Evolutionary conservation across 768 basidiomycete species (phyloP).

Genomic region (Serendipita sp.): DNA sequence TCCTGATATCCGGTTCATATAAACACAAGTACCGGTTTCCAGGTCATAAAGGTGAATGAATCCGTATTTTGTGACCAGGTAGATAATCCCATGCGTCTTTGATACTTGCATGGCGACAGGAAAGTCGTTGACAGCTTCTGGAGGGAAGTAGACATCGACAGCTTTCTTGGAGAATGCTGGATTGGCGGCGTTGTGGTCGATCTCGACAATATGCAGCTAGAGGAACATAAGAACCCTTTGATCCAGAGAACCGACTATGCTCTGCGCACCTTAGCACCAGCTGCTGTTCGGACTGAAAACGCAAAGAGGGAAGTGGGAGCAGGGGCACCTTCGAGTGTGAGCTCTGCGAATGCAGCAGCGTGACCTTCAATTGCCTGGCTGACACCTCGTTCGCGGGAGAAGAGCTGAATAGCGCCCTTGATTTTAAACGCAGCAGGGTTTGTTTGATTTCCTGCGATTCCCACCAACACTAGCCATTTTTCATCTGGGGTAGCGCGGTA

Average conservation of each 20-base stretch:
- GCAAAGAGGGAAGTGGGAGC: slow-evolving; percentile 80
- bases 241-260: neutral
- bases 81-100: slow-evolving; percentile 88
- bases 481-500: slow-evolving; percentile 86
- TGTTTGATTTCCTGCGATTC: slow-evolving; percentile 80
- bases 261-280: slow-evolving; percentile 76
- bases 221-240: slow-evolving; percentile 1
- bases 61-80: slow-evolving; percentile 95
- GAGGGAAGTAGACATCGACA: slow-evolving; percentile 97
- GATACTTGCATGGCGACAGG: slow-evolving; percentile 99
- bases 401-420: slow-evolving; percentile 96
- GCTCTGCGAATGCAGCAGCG: slow-evolving; percentile 85
- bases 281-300: slow-evolving; percentile 91
- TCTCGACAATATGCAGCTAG: slow-evolving; percentile 94
- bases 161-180: slow-evolving; percentile 93
- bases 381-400: slow-evolving; percentile 80
- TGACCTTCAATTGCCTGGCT: slow-evolving; percentile 98
- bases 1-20: slow-evolving; percentile 99
- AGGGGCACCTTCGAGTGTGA: slow-evolving; percentile 80
- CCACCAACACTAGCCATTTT: slow-evolving; percentile 93
- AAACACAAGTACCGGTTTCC: slow-evolving; percentile 90
- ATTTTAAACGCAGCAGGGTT: slow-evolving; percentile 97
- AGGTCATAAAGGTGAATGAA: slow-evolving; percentile 99
- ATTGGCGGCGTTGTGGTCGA: slow-evolving; percentile 86
- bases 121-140: slow-evolving; percentile 96